A percentile compares a stretch with the other conserved stretches of the same genome.
Conservation (phyloP, 257 asterid species). For the Ligustrum vulgare region DNA sequence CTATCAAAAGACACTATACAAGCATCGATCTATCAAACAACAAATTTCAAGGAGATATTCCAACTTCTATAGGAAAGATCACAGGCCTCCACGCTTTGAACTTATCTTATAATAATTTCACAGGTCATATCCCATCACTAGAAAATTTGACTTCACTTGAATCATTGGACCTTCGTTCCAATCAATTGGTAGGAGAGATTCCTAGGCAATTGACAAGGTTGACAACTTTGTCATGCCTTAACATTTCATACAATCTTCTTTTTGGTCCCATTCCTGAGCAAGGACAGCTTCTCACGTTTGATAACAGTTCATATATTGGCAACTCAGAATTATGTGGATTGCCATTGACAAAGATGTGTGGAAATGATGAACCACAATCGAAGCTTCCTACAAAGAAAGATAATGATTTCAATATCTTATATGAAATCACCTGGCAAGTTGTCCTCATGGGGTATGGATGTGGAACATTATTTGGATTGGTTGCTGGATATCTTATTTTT, state of each 20-base stretch:
- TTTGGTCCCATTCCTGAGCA: conserved; percentile 25
- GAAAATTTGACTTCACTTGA: conserved; percentile 26
- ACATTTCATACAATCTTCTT: conserved; percentile 31
- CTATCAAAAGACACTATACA: conserved; percentile 1
- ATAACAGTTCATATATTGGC: conserved; percentile 19
- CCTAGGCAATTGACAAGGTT: conserved; percentile 24
- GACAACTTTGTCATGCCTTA: conserved; percentile 26
- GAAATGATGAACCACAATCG: not conserved
- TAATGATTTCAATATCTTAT: conserved; percentile 10
- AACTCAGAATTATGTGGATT: conserved; percentile 30
- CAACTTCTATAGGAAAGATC: conserved; percentile 8
- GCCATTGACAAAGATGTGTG: conserved; percentile 21
- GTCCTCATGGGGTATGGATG: conserved; percentile 30
- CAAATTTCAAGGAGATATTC: conserved; percentile 23
- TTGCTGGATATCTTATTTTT: conserved; percentile 22
- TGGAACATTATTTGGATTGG: conserved; percentile 26
- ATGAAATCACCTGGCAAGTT: conserved; percentile 30
- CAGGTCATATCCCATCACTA: conserved; percentile 25
- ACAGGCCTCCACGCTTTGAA: conserved; percentile 11
- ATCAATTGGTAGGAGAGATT: conserved; percentile 30
- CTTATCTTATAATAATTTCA: conserved; percentile 22
- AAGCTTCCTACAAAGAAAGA: not conserved
- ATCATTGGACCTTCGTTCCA: conserved; percentile 33
- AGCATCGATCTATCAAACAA: conserved; percentile 28
- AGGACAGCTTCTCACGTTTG: conserved; percentile 28